Evolutionary conservation across 352 stramenopile genomes (phyloP).

Genomic region (Poterioochromonas sp.): DNA sequence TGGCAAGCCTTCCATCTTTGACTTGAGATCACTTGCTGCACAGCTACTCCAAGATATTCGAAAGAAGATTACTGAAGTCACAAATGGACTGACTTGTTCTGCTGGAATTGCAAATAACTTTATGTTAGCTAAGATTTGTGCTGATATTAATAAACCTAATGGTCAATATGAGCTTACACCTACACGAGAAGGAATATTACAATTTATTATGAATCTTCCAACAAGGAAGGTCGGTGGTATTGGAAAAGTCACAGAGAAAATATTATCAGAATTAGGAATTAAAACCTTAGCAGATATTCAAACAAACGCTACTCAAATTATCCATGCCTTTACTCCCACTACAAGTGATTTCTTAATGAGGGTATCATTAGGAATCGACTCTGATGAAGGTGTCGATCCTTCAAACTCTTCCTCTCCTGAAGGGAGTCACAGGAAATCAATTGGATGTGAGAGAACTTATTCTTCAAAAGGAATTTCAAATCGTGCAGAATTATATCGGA

Average conservation of each 20-base stretch:
- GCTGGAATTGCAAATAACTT: constrained; percentile 79
- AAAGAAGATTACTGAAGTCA: constrained; percentile 62
- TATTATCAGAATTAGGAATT: constrained; percentile 64
- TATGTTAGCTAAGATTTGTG: constrained; percentile 88
- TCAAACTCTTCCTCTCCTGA: not conserved
- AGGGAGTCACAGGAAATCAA: not conserved
- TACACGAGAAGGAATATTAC: constrained; percentile 57
- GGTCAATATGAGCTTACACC: constrained; percentile 79
- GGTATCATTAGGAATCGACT: not conserved
- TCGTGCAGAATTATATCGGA: not conserved
- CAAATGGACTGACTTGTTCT: constrained; percentile 76
- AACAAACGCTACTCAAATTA: not conserved
- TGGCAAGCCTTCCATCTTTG: constrained; percentile 2
- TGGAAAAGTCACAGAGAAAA: constrained; percentile 88
- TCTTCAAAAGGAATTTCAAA: constrained; percentile 15
- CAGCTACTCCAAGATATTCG: constrained; percentile 70
- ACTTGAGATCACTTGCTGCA: constrained; percentile 38
- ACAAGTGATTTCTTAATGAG: not conserved
- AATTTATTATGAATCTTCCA: constrained; percentile 73
- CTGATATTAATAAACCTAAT: constrained; percentile 91
- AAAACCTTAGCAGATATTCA: constrained; percentile 68
- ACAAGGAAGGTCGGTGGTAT: constrained; percentile 86
- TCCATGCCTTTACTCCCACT: not conserved
- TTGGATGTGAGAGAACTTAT: constrained; percentile 20
- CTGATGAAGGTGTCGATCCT: not conserved